Base-by-base conservation (phyloP, 257 asterid species). In the Jaltomata sinuosa region DNA sequence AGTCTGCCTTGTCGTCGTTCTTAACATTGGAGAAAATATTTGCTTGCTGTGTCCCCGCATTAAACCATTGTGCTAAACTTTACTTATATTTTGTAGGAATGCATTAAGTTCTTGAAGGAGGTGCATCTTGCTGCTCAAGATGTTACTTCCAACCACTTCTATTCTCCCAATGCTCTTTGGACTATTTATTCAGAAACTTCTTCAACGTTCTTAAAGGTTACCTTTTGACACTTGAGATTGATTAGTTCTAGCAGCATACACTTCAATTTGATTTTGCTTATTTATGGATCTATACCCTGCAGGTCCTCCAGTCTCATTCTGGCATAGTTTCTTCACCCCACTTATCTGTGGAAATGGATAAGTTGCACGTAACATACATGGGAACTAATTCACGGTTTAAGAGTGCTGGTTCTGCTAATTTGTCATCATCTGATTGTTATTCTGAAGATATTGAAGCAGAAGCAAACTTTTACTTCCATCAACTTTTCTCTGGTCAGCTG, bases 271-370 rank as follows among this genome's bases (percentile, higher is more conserved):
- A 55, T 40, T 40, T 34, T 11, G 32, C 64, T 29, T 71, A 25
- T 9, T 54, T 53, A 22, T 62, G 78, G 55, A 72, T 69, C 45
- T 80, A 85, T 50, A 87, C 54, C 84, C 65, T 85, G 83, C 93
- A 96, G 99, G 95, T 91, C 77, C 98, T 96, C 85, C 94, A 92
- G 89, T 90, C 99, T 86, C 94, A 96, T 79, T 84, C 90, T 80
- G 90, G 89, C 79, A 83, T 85, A 64, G 84, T 90, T 78, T 91
- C 94, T 84, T 91, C 94, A 38, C 85, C 89, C 86, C 87, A 92
- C 85, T 83, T 93, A 85, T 84, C 92, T 31, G 96, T 91, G 86
- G 98, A 95, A 88, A 55, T 92, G 88, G 98, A 92, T 68, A 93
- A 89, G 85, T 71, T 94, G 85, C 92, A 93, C 50, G 88, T 89